Evolutionary conservation across 78 protist species (phyloP).

Genomic region (Dictyostelium purpureum): DNA sequence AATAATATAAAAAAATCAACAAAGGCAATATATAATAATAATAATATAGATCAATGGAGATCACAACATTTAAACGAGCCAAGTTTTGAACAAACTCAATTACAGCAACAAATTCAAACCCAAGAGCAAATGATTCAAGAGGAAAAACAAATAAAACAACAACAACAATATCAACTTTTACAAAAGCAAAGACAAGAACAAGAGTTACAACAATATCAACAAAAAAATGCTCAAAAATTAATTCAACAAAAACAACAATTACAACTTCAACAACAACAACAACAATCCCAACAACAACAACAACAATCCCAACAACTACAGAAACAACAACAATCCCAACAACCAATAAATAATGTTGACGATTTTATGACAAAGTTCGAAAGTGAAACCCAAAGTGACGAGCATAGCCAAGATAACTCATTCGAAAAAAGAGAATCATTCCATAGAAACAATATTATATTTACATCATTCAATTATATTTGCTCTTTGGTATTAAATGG

Average conservation of each 20-base stretch:
- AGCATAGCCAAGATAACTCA: background rate
- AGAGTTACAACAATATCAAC: background rate
- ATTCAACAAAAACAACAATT: background rate
- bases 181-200: background rate
- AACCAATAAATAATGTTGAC: background rate
- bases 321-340: background rate
- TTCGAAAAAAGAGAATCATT: background rate
- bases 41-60: constrained; percentile 21
- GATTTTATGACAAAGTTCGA: background rate
- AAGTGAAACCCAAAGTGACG: background rate
- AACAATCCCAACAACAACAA: background rate
- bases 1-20: background rate
- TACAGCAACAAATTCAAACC: background rate
- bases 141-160: background rate
- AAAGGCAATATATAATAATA: background rate
- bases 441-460: background rate
- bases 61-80: background rate
- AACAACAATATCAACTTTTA: background rate
- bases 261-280: background rate
- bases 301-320: background rate
- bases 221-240: background rate
- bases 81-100: background rate
- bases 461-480: constrained; percentile 1
- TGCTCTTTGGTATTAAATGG: constrained; percentile 16
- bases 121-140: background rate